phyloP scores from a whole-genome alignment of 2,329 filamentous ascomycete genomes.

The Ceratocystis cubensis region DNA sequence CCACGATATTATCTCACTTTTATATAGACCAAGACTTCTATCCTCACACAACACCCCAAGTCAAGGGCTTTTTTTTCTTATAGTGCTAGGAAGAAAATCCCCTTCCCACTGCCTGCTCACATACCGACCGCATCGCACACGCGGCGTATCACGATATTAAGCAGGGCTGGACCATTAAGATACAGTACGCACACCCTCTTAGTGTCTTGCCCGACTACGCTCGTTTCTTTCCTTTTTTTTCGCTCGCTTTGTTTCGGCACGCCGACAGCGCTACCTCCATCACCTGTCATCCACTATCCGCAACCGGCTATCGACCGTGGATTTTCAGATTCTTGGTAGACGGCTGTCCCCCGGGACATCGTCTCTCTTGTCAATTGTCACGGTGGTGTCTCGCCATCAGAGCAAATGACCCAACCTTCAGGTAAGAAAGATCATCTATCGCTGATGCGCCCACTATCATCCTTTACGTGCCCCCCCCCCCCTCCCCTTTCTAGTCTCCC shows the following conservation, averaged over 20 bases:
- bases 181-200: background rate
- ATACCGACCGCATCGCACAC: too few relatives aligned
- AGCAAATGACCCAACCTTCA: conserved; percentile 19
- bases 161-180: too few relatives aligned
- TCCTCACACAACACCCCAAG: background rate
- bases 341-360: conserved; percentile 18
- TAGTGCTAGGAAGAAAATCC: background rate
- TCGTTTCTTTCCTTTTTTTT: background rate
- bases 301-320: conserved; percentile 11
- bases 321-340: conserved; percentile 7
- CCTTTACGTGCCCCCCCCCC: too few relatives aligned
- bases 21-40: background rate
- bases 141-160: too few relatives aligned
- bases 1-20: conserved; percentile 6
- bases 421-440: conserved; percentile 7
- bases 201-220: background rate
- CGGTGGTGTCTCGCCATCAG: conserved; percentile 12
- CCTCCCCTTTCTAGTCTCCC: too few relatives aligned
- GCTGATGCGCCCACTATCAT: too few relatives aligned
- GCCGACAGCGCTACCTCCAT: background rate
- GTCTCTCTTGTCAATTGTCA: conserved; percentile 12
- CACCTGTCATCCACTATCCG: background rate
- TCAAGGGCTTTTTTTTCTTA: background rate
- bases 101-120: background rate
- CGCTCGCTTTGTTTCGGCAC: background rate